Evolutionary conservation across 139 green algal genomes (phyloP), one percentile per base, ranked within the genome.

Genomic region (Zygnema circumcarinatum): DNA sequence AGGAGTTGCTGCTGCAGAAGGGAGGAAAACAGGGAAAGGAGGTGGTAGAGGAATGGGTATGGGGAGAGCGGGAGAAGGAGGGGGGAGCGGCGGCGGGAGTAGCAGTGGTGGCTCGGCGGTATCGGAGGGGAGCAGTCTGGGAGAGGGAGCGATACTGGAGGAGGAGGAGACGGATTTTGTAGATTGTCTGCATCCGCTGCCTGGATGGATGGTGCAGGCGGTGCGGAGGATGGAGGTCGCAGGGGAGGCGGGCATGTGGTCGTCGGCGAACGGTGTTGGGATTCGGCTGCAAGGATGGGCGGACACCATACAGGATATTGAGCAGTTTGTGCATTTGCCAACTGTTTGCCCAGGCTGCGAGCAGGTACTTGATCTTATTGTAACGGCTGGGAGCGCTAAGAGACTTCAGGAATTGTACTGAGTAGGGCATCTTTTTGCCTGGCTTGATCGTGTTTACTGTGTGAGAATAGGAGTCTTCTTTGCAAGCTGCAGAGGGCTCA

Each of bases 11-110:
- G 56, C 25, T 29, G 69, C 3, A 11, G 11, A 11, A 41, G 36
- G 69, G 69, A 41, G 36, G 16, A 41, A 41, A 41, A 41, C 7
- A 78, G 69, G 16, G 69, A 41, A 11, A 41, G 69, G 11, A 11
- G 69, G 69, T 29, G 69, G 69, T 3, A 41, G 33, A 78, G 36
- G 16, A 11, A 78, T 25, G 16, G 36, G 11, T 3, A 78, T 25
- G 36, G 69, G 69, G 69, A 78, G 69, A 11, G 33, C 33, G 36
- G 69, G 69, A 78, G 33, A 78, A 11, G 47, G 47, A 62, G 47
- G 47, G 16, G 47, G 47, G 7, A 62, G 47, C 16, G 47, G 47
- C 16, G 16, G 47, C 16, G 47, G 47, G 7, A 62, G 16, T 16
- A 62, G 7, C 16, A 62, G 47, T 62, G 47, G 47, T 25, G 16